Evolutionary conservation across 2,329 filamentous ascomycete genomes (phyloP).

Genomic region (Phyllosticta citriasiana): DNA sequence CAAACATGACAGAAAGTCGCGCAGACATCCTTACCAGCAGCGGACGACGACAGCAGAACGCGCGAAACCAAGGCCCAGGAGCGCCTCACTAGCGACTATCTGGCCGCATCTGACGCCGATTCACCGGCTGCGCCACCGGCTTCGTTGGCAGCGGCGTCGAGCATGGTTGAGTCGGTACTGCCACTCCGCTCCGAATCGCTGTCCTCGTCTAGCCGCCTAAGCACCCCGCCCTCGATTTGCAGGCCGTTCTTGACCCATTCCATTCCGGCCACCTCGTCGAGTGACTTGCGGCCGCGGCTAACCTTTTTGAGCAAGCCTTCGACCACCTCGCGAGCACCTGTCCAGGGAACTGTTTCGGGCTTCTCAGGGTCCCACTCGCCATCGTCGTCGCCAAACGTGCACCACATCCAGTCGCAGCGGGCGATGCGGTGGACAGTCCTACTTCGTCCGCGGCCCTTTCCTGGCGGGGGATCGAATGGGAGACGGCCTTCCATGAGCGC

Average conservation of each 20-base stretch:
- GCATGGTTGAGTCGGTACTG: neutral
- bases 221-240: conserved; percentile 46
- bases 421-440: conserved; percentile 91
- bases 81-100: conserved; percentile 10
- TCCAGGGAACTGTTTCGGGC: conserved; percentile 54
- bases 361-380: conserved; percentile 73
- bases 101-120: neutral
- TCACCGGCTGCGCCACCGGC: neutral
- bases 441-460: conserved; percentile 60
- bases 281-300: conserved; percentile 59
- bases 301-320: conserved; percentile 78
- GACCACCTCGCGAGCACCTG: conserved; percentile 70
- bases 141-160: neutral
- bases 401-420: conserved; percentile 91
- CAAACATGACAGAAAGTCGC: neutral
- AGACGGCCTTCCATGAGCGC: conserved; percentile 86
- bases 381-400: conserved; percentile 70
- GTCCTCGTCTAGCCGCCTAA: conserved; percentile 45
- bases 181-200: conserved; percentile 15
- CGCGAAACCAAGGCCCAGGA: neutral
- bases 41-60: neutral
- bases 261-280: conserved; percentile 61
- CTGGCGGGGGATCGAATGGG: conserved; percentile 83
- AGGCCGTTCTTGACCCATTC: conserved; percentile 73
- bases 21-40: neutral